Conservation (phyloP, 2,329 filamentous ascomycete genomes). For the Paecilomyces dactylethromorphus region DNA sequence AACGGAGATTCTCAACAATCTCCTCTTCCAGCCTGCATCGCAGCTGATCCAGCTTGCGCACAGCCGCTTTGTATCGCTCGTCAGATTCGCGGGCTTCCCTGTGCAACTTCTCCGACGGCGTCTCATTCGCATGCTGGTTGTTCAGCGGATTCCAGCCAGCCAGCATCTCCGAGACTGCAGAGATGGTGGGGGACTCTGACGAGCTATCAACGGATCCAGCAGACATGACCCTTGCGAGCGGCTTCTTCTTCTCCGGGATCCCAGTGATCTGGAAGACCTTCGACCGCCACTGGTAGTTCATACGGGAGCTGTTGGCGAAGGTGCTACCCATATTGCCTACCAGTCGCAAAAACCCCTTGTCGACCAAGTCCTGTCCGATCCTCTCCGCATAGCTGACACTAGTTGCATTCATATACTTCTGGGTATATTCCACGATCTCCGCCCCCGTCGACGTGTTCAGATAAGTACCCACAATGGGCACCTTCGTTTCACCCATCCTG, state of each 20-base stretch:
- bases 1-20: constrained; percentile 85
- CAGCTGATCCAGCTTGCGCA: constrained; percentile 81
- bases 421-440: constrained; percentile 93
- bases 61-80: constrained; percentile 82
- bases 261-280: constrained; percentile 85
- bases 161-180: constrained; percentile 81
- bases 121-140: constrained; percentile 88
- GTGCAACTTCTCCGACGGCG: constrained; percentile 74
- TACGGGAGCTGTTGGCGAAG: constrained; percentile 94
- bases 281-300: constrained; percentile 96
- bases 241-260: constrained; percentile 77
- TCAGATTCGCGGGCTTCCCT: constrained; percentile 86
- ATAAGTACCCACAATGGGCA: constrained; percentile 91
- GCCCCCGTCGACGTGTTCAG: constrained; percentile 85
- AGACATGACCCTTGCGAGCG: constrained; percentile 68
- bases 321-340: constrained; percentile 91
- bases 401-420: constrained; percentile 75
- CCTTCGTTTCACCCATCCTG: constrained; percentile 83
- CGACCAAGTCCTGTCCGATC: constrained; percentile 87
- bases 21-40: constrained; percentile 93
- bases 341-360: constrained; percentile 77
- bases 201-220: constrained; percentile 54
- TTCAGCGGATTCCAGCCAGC: constrained; percentile 90
- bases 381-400: constrained; percentile 87
- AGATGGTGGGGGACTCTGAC: constrained; percentile 74